These are phyloP conservation scores for Teunomyces pallodes DNA, from an alignment of 805 yeast genomes.

Conservation along the genomic window DNA sequence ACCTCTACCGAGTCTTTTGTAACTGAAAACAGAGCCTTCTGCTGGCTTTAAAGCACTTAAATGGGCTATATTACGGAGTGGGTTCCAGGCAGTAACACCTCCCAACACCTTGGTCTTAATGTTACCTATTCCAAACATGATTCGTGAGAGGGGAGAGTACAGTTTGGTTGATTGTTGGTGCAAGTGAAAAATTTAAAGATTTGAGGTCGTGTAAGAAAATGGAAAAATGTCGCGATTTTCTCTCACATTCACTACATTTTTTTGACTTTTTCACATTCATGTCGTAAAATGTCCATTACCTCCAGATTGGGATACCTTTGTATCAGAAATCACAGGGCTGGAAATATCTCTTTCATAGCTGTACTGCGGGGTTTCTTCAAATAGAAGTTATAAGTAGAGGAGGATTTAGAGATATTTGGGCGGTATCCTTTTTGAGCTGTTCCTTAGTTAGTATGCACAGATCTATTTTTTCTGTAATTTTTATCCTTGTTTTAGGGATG, in stretches of 20 bases:
- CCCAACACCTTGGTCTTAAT: conserved; percentile 1
- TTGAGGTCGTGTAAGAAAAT: neutral
- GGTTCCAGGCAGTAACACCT: conserved; percentile 1
- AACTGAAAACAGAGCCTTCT: conserved; percentile 55
- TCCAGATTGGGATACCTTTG: neutral
- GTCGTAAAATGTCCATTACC: conserved; percentile 1
- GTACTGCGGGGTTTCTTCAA: neutral
- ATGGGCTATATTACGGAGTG: conserved; percentile 1
- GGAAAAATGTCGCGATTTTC: neutral
- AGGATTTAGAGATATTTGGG: neutral
- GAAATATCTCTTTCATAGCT: neutral
- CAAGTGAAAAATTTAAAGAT: neutral
- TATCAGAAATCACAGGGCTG: neutral
- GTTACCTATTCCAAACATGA: conserved; percentile 3
- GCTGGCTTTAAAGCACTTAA: conserved; percentile 58
- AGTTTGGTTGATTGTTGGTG: neutral
- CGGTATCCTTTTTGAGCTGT: no score
- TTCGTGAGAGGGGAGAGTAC: neutral
- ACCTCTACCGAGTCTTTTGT: conserved; percentile 90
- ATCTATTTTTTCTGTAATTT: neutral
- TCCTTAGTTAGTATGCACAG: neutral
- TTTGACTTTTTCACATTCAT: neutral
- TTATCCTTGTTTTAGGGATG: neutral
- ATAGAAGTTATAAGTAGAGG: neutral
- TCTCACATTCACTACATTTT: neutral